Conservation (phyloP, 345 rosid species). For the Crucihimalaya himalaica region DNA sequence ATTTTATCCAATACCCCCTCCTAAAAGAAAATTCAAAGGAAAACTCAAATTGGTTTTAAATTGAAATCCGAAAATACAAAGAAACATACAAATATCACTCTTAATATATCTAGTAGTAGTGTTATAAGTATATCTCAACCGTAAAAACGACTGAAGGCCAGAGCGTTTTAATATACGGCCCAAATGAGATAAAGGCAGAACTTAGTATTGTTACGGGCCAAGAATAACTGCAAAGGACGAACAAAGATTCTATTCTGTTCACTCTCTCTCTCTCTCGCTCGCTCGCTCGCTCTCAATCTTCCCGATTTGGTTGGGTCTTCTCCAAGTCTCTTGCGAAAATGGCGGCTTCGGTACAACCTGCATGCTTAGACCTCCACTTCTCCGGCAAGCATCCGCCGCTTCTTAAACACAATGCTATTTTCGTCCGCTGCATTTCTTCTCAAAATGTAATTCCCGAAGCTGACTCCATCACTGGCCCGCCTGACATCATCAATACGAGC, state of each 20-base stretch:
- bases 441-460: constrained; percentile 21
- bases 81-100: too few species aligned
- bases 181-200: constrained; percentile 15
- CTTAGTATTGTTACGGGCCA: not conserved
- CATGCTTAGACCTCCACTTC: constrained; percentile 40
- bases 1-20: too few species aligned
- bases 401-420: constrained; percentile 30
- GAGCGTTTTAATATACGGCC: not conserved
- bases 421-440: constrained; percentile 40
- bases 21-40: too few species aligned
- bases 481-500: constrained; percentile 38
- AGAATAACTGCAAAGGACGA: constrained; percentile 2
- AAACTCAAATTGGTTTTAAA: too few species aligned
- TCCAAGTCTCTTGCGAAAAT: constrained; percentile 36
- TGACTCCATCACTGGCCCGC: constrained; percentile 20
- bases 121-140: too few species aligned
- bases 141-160: too few species aligned
- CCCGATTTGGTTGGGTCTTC: constrained; percentile 36
- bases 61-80: too few species aligned
- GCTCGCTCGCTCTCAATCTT: not conserved
- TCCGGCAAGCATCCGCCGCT: constrained; percentile 24
- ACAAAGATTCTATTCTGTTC: not conserved
- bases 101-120: too few species aligned
- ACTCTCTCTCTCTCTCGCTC: not conserved
- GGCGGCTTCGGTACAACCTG: constrained; percentile 49